Evolutionary conservation across 2,329 filamentous ascomycete genomes (phyloP).

Genomic region (Epichloe sibirici): DNA sequence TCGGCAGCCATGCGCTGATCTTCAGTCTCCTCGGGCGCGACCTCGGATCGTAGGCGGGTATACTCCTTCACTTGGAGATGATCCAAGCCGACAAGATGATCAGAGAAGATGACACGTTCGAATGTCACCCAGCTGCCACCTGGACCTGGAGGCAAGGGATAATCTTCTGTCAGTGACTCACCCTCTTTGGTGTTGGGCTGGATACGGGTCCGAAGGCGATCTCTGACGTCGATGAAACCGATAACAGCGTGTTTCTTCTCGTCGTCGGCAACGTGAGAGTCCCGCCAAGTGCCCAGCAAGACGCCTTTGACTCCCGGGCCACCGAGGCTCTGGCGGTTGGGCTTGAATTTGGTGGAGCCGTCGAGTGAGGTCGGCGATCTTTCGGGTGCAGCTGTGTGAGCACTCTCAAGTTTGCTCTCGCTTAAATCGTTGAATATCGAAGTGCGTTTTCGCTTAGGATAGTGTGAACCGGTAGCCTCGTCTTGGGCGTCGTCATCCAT

Average conservation of each 20-base stretch:
- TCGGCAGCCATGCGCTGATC: constrained; percentile 28
- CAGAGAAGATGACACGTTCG: constrained; percentile 45
- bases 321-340: constrained; percentile 14
- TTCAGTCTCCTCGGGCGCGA: constrained; percentile 20
- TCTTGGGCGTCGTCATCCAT: constrained; percentile 32
- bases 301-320: constrained; percentile 31
- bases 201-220: constrained; percentile 47
- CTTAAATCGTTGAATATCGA: constrained; percentile 37
- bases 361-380: constrained; percentile 12
- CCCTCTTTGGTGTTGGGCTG: constrained; percentile 37
- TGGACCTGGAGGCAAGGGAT: constrained; percentile 42
- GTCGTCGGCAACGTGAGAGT: constrained; percentile 37
- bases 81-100: constrained; percentile 42
- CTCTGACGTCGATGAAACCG: constrained; percentile 50
- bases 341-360: constrained; percentile 14
- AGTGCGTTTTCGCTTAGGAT: constrained; percentile 44
- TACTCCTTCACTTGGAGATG: constrained; percentile 51
- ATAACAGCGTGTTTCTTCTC: constrained; percentile 45
- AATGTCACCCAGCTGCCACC: constrained; percentile 55
- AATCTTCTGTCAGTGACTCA: constrained; percentile 31
- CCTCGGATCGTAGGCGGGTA: constrained; percentile 39
- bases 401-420: constrained; percentile 33
- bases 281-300: constrained; percentile 47
- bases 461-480: constrained; percentile 26
- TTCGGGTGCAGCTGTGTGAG: constrained; percentile 17